These are phyloP conservation scores for Phytopythium chamaehyphon DNA, from an alignment of 352 stramenopile genomes.

Conservation along the genomic window DNA sequence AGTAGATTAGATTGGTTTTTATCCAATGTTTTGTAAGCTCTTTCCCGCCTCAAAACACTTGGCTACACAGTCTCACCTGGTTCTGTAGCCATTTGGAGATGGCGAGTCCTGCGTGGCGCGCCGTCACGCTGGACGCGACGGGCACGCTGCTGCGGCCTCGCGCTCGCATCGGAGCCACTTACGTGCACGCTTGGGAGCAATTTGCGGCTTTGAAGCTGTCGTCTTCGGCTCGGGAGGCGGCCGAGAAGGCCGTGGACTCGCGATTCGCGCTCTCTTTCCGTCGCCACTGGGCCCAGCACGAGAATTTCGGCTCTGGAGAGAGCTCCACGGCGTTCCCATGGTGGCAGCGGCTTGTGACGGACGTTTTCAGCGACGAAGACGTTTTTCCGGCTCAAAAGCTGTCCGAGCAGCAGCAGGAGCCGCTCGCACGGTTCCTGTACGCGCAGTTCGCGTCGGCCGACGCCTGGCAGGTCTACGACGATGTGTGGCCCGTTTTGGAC, in stretches of 20 bases:
- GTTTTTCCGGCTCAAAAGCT: conserved; percentile 10
- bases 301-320: conserved; percentile 46
- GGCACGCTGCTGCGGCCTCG: conserved; percentile 57
- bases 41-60: no score
- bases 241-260: conserved; percentile 17
- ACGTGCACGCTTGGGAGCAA: conserved; percentile 40
- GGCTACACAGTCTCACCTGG: background rate
- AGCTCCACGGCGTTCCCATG: conserved; percentile 30
- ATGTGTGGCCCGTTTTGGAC: conserved; percentile 39
- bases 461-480: conserved; percentile 62
- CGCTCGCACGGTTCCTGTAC: conserved; percentile 48
- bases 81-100: conserved; percentile 1
- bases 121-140: conserved; percentile 70
- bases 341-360: conserved; percentile 55
- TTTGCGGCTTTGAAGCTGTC: conserved; percentile 23
- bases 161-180: conserved; percentile 40
- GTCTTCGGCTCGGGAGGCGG: conserved; percentile 10
- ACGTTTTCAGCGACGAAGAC: conserved; percentile 23
- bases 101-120: background rate
- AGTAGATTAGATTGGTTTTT: no score
- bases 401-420: conserved; percentile 15
- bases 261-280: conserved; percentile 46
- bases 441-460: conserved; percentile 37
- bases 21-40: no score
- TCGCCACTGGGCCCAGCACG: conserved; percentile 10